Evolutionary conservation across 108 stramenopile genomes (phyloP), one percentile per base, ranked within the genome.

Genomic region (Nitzschia putrida): DNA sequence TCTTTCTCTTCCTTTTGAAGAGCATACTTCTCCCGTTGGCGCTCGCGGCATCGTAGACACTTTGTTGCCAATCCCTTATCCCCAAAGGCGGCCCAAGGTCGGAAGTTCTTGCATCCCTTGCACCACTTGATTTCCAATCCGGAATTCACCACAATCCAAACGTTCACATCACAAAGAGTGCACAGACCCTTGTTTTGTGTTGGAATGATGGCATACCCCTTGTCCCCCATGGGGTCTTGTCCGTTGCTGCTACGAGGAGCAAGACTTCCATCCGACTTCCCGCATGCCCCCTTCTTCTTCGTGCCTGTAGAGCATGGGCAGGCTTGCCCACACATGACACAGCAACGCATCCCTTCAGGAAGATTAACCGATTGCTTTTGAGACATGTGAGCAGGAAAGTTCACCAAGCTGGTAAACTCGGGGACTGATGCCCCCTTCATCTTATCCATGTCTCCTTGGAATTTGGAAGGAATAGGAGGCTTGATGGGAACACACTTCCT

Each of bases 61-160:
- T 95, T 95, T 9, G 94, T 93, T 4, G 94, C 94, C 9, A 88
- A 66, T 42, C 92, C 92, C 72, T 95, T 95, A 45, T 93, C 92
- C 3, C 94, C 91, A 72, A 95, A 95, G 7, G 90, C 76, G 25
- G 90, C 90, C 94, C 94, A 95, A 26, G 90, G 88, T 11, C 91
- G 85, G 45, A 93, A 95, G 77, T 95, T 95, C 70, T 95, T 95
- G 80, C 93, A 95, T 2, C 93, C 93, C 68, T 95, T 95, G 78
- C 93, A 95, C 93, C 93, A 95, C 76, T 95, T 95, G 65, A 95
- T 92, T 75, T 92, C 89, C 41, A 91, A 69, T 42, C 86, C 88
- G 43, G 73, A 77, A 14, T 81, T 63, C 7, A 71, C 64, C n/a
- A 95, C 84, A 20, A 95, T 81, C 94, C 94, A 95, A 2, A 95